phyloP scores from a whole-genome alignment of 2,329 filamentous ascomycete genomes.

The Alternaria arbusti region DNA sequence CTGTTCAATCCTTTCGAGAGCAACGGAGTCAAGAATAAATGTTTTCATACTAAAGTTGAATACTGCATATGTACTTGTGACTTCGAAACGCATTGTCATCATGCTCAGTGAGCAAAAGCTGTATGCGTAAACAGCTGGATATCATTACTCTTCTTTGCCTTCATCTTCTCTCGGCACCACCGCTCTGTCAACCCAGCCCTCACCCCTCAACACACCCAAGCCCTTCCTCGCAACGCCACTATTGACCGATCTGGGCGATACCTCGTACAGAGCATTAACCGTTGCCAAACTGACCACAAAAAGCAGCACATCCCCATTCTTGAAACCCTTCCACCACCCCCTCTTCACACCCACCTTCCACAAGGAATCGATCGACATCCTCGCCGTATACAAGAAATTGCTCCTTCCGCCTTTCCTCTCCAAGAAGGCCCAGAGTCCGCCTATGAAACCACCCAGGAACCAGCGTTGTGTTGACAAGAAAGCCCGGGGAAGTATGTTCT shows the following conservation, averaged over 20 bases:
- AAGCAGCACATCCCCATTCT: constrained; percentile 82
- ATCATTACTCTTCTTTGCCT: constrained; percentile 9
- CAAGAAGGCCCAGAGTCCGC: constrained; percentile 83
- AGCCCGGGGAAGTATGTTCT: constrained; percentile 74
- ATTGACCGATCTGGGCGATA: constrained; percentile 69
- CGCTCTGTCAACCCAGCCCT: constrained; percentile 74
- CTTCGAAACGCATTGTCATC: neutral
- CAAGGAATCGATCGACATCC: constrained; percentile 78
- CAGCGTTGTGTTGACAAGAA: constrained; percentile 83
- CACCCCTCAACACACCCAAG: constrained; percentile 74
- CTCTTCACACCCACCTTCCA: constrained; percentile 96
- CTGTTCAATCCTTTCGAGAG: neutral
- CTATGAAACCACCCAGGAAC: constrained; percentile 86
- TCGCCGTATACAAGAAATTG: constrained; percentile 79
- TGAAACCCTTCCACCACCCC: constrained; percentile 83
- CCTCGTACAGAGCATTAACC: constrained; percentile 79
- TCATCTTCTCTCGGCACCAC: constrained; percentile 16
- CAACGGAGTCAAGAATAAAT: neutral
- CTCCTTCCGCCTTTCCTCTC: constrained; percentile 65
- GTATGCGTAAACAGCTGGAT: neutral
- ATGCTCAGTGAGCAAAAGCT: neutral
- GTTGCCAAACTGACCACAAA: constrained; percentile 81
- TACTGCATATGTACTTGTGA: neutral
- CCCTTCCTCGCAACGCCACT: constrained; percentile 73
- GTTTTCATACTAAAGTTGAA: neutral